Conservation (phyloP, 768 basidiomycete genomes). For the Dendrothele bispora region DNA sequence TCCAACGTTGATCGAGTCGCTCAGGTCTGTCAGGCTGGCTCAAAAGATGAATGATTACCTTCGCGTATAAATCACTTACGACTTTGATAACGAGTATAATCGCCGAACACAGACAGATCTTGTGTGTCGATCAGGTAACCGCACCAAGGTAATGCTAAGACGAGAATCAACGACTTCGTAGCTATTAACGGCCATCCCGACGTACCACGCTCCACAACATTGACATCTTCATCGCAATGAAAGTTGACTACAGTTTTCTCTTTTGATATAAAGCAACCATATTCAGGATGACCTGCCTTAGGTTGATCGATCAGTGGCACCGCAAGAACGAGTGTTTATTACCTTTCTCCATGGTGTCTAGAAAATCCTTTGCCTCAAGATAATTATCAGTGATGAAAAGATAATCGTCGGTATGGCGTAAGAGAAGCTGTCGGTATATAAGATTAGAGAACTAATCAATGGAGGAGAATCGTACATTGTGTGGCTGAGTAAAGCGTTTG, state of each 20-base stretch:
- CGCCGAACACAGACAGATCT: conserved; percentile 75
- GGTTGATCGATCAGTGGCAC: neutral
- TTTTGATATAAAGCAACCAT: conserved; percentile 86
- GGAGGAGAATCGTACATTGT: conserved; percentile 53
- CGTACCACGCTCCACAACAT: conserved; percentile 48
- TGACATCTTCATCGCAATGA: conserved; percentile 55
- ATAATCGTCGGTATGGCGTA: conserved; percentile 95
- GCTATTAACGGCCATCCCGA: conserved; percentile 29
- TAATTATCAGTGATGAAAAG: conserved; percentile 76
- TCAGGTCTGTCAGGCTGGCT: conserved; percentile 43
- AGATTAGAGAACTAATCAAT: neutral
- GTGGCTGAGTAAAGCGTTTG: conserved; percentile 47
- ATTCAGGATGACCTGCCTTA: conserved; percentile 79
- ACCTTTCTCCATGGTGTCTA: conserved; percentile 78
- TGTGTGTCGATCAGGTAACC: conserved; percentile 77
- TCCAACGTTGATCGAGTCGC: conserved; percentile 71
- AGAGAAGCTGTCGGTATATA: conserved; percentile 53
- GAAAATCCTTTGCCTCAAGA: conserved; percentile 61
- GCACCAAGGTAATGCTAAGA: conserved; percentile 89
- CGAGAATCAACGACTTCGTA: neutral
- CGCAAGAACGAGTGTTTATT: neutral
- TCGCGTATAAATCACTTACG: conserved; percentile 40
- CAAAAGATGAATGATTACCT: neutral
- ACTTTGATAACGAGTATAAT: conserved; percentile 69
- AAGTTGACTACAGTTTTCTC: conserved; percentile 93